A percentile compares a stretch with the other conserved stretches of the same genome.
Conservation (phyloP, 1,284 basidiomycete species). For the Cutaneotrichosporon cyanovorans region DNA sequence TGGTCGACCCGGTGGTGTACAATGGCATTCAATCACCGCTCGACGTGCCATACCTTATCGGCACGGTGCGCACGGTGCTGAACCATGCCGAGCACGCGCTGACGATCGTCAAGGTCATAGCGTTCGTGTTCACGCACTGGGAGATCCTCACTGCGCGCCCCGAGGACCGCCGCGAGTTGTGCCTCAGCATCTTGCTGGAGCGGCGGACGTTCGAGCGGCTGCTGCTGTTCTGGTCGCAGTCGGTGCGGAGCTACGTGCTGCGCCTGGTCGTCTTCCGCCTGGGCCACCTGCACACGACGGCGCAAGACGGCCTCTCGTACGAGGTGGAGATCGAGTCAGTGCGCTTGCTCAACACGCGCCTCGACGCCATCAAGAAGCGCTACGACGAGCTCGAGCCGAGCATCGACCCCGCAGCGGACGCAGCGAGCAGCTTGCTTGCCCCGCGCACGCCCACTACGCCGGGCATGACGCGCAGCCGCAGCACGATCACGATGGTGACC, state of each 20-base stretch:
- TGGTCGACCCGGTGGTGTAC: conserved; percentile 37
- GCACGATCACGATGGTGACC: conserved; percentile 46
- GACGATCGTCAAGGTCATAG: conserved; percentile 48
- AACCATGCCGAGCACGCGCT: conserved; percentile 50
- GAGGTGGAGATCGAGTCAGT: conserved; percentile 47
- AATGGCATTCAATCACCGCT: conserved; percentile 33
- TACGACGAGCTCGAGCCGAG: conserved; percentile 47
- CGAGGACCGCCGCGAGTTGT: conserved; percentile 46
- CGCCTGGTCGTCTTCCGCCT: conserved; percentile 50
- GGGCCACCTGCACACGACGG: conserved; percentile 46
- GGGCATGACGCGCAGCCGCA: conserved; percentile 31
- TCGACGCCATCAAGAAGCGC: conserved; percentile 48
- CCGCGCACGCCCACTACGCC: conserved; percentile 21
- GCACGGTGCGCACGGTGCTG: conserved; percentile 46
- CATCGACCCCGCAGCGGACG: background rate
- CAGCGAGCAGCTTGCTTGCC: background rate
- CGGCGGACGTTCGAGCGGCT: conserved; percentile 47
- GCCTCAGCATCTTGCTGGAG: conserved; percentile 47
- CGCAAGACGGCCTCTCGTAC: conserved; percentile 32
- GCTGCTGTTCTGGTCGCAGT: conserved; percentile 49
- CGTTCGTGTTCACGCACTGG: conserved; percentile 50
- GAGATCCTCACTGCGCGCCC: conserved; percentile 47
- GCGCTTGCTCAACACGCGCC: conserved; percentile 46
- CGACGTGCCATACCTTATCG: conserved; percentile 47
- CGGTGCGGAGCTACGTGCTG: conserved; percentile 47